phyloP scores from a whole-genome alignment of 768 basidiomycete species.

The Boletus patriciae region DNA sequence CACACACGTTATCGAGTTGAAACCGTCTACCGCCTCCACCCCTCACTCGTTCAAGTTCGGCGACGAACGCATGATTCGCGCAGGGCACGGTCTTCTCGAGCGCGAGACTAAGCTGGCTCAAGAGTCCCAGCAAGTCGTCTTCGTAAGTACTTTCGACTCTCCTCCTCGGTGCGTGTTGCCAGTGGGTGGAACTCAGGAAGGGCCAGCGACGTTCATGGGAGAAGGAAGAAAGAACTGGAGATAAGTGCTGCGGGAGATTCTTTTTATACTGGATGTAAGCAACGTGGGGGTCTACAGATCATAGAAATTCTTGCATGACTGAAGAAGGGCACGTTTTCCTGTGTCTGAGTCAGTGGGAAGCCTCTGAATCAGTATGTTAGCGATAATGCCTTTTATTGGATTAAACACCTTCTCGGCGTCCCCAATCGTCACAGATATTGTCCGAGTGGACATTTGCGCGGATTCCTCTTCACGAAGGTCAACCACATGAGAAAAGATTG shows the following conservation, averaged over 20 bases:
- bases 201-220: slow-evolving; percentile 30
- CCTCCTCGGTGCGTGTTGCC: slow-evolving; percentile 1
- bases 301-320: too few species aligned
- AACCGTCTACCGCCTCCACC: slow-evolving; percentile 66
- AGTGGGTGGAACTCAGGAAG: slow-evolving; percentile 16
- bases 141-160: slow-evolving; percentile 28
- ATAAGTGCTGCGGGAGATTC: neutral
- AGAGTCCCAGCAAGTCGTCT: slow-evolving; percentile 21
- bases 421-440: too few species aligned
- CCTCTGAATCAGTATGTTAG: neutral
- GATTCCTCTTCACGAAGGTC: too few species aligned
- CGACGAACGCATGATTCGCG: slow-evolving; percentile 65
- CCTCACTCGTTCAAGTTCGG: slow-evolving; percentile 60
- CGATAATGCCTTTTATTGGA: too few species aligned
- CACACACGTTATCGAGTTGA: slow-evolving; percentile 51
- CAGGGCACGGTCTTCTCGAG: slow-evolving; percentile 59
- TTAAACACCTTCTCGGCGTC: too few species aligned
- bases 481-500: too few species aligned
- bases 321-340: too few species aligned
- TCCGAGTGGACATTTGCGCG: too few species aligned
- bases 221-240: slow-evolving; percentile 11
- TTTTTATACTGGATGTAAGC: slow-evolving; percentile 3
- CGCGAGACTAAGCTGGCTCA: slow-evolving; percentile 32
- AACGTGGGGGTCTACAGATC: slow-evolving; percentile 8
- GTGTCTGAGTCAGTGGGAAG: neutral